Evolutionary conservation across 345 rosid species (phyloP).

Genomic region (Turritis glabra): DNA sequence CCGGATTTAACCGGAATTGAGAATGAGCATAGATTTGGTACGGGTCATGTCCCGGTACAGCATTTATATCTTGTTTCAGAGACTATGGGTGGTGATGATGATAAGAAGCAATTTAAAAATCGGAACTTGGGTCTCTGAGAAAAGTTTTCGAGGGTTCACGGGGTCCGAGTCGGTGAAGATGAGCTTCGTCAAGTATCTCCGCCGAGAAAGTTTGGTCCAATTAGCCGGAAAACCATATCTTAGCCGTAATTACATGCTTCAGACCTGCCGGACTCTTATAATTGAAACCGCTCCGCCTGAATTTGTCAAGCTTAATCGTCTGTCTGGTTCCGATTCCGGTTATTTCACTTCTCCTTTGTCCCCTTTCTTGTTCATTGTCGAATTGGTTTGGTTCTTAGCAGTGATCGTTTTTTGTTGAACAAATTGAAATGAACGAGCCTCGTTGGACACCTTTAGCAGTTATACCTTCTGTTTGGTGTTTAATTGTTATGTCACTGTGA

Average conservation of each 20-base stretch:
- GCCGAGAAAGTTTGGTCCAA: slow-evolving; percentile 20
- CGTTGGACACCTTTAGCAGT: not conserved
- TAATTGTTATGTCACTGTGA: too few relatives aligned
- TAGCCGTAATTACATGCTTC: slow-evolving; percentile 34
- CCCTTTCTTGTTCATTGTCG: not conserved
- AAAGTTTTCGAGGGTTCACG: too few relatives aligned
- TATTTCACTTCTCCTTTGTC: not conserved
- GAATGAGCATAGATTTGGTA: not conserved
- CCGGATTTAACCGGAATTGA: not conserved
- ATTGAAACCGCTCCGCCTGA: slow-evolving; percentile 62
- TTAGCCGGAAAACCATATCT: slow-evolving; percentile 23
- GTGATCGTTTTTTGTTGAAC: not conserved
- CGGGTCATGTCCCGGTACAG: not conserved
- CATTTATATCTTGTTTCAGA: not conserved
- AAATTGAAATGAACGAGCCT: too few relatives aligned
- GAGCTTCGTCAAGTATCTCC: slow-evolving; percentile 39
- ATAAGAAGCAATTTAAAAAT: not conserved
- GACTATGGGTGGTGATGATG: not conserved
- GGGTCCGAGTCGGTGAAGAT: slow-evolving; percentile 16
- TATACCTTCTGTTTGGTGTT: too few relatives aligned
- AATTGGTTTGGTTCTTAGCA: not conserved
- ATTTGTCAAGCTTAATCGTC: slow-evolving; percentile 61
- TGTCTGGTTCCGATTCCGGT: slow-evolving; percentile 73
- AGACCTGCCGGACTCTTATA: slow-evolving; percentile 59
- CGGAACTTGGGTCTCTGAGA: slow-evolving; percentile 13